Base-by-base conservation (phyloP, 2,329 filamentous ascomycete species). In the Grosmannia serpens region DNA sequence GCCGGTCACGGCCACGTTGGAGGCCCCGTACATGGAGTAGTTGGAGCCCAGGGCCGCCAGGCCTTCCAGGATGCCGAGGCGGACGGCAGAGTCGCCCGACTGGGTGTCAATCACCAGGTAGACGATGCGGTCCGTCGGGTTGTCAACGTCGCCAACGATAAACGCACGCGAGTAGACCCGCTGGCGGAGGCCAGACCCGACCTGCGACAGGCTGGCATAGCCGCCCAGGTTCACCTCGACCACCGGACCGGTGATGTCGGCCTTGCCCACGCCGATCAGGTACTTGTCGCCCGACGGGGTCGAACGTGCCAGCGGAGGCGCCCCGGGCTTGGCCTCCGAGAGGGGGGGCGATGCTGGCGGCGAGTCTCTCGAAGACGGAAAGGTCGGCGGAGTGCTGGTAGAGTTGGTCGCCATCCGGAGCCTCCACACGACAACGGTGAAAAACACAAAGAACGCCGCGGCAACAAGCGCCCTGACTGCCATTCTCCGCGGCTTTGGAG, bases 181-280 rank as follows among this genome's bases (percentile, higher is more conserved):
- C 73, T 97, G 92, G 54, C 91, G 85, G 55, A 97, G 76, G 26
- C 92, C 92, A 2, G 85, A 85, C 52, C 92, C 92, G 33, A 87
- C 74, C 73, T 97, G 92, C 49, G 82, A 81, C n/a, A 86, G 76
- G 70, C 91, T 88, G 35, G 92, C 92, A 75, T 96, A 96, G 61
- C 91, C 91, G 79, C 92, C 94, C 69, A 96, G 81, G 66, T 90
- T 91, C 67, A 96, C 82, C 70, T 96, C 90, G 26, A 95, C 91
- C 15, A 95, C 89, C 0, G 91, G 90, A 2, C 88, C 80, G 0
- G 80, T 83, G 64, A 83, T 81, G 64, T 83, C 80, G 7, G 76
- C 79, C 67, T 82, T 82, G 53, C 80, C 80, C 2, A 80, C 78
- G 22, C 80, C 80, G 52, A 83, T 66, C 38, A 82, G 72, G 61